Evolutionary conservation across 2,329 filamentous ascomycete species (phyloP).

Genomic region (Rhexocercosporidium sp.): DNA sequence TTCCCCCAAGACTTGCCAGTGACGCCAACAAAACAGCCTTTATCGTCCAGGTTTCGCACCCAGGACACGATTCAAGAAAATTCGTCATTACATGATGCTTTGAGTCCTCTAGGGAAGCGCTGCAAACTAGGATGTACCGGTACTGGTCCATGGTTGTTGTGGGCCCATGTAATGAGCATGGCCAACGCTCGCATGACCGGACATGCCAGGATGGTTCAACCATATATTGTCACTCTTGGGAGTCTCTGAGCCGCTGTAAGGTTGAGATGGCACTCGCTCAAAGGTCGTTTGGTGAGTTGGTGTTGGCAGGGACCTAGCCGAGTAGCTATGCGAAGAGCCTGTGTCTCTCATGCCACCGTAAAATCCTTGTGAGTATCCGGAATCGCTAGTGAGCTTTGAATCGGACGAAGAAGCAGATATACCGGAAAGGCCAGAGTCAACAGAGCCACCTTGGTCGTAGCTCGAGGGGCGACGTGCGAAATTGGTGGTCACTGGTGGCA

Average conservation of each 20-base stretch:
- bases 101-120: not conserved
- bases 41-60: not conserved
- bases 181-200: constrained; percentile 37
- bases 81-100: constrained; percentile 21
- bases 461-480: constrained; percentile 35
- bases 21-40: constrained; percentile 3
- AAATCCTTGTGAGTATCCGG: constrained; percentile 37
- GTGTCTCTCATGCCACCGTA: constrained; percentile 31
- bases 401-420: constrained; percentile 34
- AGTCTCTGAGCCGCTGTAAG: constrained; percentile 29
- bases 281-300: constrained; percentile 31
- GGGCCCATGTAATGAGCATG: constrained; percentile 39
- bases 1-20: constrained; percentile 6
- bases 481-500: constrained; percentile 29
- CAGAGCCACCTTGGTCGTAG: constrained; percentile 32
- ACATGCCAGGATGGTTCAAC: constrained; percentile 20
- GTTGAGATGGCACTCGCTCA: constrained; percentile 27
- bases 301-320: constrained; percentile 34
- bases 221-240: constrained; percentile 34
- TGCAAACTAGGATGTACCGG: constrained; percentile 30
- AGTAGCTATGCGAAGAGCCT: constrained; percentile 30
- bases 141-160: constrained; percentile 39
- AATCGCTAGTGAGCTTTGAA: constrained; percentile 37
- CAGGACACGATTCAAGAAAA: constrained; percentile 15
- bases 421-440: constrained; percentile 35